A percentile compares a stretch with the other conserved stretches of the same genome.
phyloP scores from a whole-genome alignment of 345 rosid species.

The Moricandia arvensis region DNA sequence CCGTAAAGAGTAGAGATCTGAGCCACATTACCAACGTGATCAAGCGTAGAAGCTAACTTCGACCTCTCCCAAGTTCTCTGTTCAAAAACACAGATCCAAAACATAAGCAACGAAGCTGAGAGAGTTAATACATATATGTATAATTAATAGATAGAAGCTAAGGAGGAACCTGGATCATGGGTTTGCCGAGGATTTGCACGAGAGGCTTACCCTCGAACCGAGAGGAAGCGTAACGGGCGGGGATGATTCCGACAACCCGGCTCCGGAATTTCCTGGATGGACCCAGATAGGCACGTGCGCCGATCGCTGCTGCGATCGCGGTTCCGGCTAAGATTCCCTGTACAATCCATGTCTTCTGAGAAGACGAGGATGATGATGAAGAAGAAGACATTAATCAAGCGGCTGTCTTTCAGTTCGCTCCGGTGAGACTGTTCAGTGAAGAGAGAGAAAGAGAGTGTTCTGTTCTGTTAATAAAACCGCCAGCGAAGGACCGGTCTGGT shows the following conservation, averaged over 20 bases:
- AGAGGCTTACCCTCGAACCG: constrained; percentile 93
- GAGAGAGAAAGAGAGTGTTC: background rate
- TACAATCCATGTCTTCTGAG: constrained; percentile 61
- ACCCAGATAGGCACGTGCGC: constrained; percentile 62
- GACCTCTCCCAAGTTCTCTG: constrained; percentile 99
- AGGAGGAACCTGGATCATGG: constrained; percentile 89
- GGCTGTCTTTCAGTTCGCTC: constrained; percentile 12
- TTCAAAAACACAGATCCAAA: background rate
- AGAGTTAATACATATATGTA: background rate
- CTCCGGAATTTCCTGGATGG: constrained; percentile 60
- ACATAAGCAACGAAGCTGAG: background rate
- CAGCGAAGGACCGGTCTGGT: too few relatives aligned
- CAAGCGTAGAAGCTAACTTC: constrained; percentile 79
- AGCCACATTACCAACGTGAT: constrained; percentile 63
- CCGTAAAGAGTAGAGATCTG: background rate
- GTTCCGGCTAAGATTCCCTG: constrained; percentile 66
- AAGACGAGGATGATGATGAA: constrained; percentile 27
- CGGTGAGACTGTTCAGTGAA: background rate
- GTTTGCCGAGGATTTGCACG: constrained; percentile 81
- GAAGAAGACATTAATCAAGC: constrained; percentile 30
- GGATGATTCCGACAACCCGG: constrained; percentile 92
- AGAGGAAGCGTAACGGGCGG: constrained; percentile 91
- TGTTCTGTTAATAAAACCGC: background rate
- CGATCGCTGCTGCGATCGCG: constrained; percentile 52
- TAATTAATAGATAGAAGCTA: background rate